Base-by-base conservation (phyloP, 2,329 filamentous ascomycete genomes). In the Colletotrichum echinochloae region DNA sequence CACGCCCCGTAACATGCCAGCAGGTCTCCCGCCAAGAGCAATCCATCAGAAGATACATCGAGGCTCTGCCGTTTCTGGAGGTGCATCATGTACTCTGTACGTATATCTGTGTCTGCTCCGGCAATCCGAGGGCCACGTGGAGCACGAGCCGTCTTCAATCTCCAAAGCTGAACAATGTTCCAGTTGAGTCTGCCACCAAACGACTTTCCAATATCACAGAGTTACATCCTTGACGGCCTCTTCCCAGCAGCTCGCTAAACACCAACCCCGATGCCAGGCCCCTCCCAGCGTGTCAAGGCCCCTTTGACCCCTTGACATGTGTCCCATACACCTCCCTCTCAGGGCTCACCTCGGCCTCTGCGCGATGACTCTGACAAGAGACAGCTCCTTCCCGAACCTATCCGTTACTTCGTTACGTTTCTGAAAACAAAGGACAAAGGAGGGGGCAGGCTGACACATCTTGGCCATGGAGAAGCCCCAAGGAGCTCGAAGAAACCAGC, bases 321-420 rank as follows among this genome's bases (percentile, higher is more conserved):
- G 28, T 55, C 23, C 55, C 66, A 46, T 55, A 56, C 49, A 20
- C 44, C 63, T 33, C 65, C 20, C 33, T 33, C 49, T 56, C 39
- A 56, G 63, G 16, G 33, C 41, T 39, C 46, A 48, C n/a, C 59
- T 48, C 18, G 28, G 26, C 67, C 56, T 57, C 56, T 61, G 48
- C 56, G 56, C 33, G 35, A 62, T 41, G 35, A 16, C 56, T 66
- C 56, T 61, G 57, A 70, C 67, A 67, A 56, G 57, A 67, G 57
- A 23, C 48, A 60, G n/a, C 57, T 67, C 51, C 26, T 62, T 59
- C 41, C 60, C 44, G 46, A 54, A 11, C 44, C 54, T 18, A 37
- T 48, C 26, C 46, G 54, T 23, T 26, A 26, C 23, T 61, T 51
- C 51, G 44, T 33, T 61, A 51, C 46, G 59, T 51, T 39, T 28